phyloP scores from a whole-genome alignment of 169 alveolate species.

The Babesia bigemina region DNA sequence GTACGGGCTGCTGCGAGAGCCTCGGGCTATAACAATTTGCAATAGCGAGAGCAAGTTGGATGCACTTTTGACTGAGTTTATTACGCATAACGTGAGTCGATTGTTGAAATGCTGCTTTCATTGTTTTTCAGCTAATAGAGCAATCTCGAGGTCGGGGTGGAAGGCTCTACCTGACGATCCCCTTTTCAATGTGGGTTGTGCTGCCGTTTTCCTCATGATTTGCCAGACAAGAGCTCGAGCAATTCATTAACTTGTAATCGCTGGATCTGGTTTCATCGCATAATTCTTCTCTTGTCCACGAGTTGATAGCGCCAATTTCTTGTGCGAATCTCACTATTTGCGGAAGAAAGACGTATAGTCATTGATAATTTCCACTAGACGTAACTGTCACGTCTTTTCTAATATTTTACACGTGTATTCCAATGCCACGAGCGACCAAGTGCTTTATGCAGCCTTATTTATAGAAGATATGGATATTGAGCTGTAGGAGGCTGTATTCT shows the following conservation, averaged over 20 bases:
- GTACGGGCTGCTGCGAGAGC: slow-evolving; percentile 54
- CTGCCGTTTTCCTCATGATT: background rate
- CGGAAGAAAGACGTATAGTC: background rate
- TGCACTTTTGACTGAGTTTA: slow-evolving; percentile 62
- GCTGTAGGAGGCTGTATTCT: too few relatives aligned
- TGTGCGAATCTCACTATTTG: too few relatives aligned
- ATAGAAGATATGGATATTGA: too few relatives aligned
- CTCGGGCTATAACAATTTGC: slow-evolving; percentile 68
- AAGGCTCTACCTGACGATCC: slow-evolving; percentile 49
- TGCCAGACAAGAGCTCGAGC: slow-evolving; percentile 52
- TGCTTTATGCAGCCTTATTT: too few relatives aligned
- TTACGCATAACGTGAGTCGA: slow-evolving; percentile 59
- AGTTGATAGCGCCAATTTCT: too few relatives aligned
- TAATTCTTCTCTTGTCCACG: background rate
- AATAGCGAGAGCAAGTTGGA: slow-evolving; percentile 65
- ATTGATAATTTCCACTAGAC: too few relatives aligned
- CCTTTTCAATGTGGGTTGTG: slow-evolving; percentile 51
- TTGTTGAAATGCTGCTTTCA: background rate
- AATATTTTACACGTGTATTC: too few relatives aligned
- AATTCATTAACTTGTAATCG: slow-evolving; percentile 21
- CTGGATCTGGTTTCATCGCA: too few relatives aligned
- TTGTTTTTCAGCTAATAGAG: slow-evolving; percentile 40
- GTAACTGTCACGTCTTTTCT: too few relatives aligned
- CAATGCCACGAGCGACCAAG: too few relatives aligned
- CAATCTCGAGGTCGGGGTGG: slow-evolving; percentile 70